Percentiles rank a stretch among this genome's conserved stretches.
phyloP scores from a whole-genome alignment of 192 early-diverging fungal genomes.

The Obelidium mucronatum region DNA sequence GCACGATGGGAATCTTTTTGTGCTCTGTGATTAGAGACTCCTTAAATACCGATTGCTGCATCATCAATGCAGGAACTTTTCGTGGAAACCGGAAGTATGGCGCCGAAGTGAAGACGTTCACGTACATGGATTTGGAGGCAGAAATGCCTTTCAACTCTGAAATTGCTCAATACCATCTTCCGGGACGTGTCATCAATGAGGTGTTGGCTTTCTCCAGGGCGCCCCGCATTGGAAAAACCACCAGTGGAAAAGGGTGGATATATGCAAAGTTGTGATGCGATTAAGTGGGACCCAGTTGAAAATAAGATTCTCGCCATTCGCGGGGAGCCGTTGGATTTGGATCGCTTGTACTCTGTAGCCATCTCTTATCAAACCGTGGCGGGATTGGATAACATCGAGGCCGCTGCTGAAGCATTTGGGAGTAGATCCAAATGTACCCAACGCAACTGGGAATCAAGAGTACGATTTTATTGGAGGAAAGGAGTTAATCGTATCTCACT shows the following conservation, averaged over 20 bases:
- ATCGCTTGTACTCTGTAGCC: not conserved
- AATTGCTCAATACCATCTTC: slow-evolving; percentile 3
- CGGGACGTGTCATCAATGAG: slow-evolving; percentile 5
- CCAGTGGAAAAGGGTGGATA: slow-evolving; percentile 25
- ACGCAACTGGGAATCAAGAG: not conserved
- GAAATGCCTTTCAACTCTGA: slow-evolving; percentile 16
- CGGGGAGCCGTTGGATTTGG: slow-evolving; percentile 7
- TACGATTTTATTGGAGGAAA: slow-evolving; percentile 21
- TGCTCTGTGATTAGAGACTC: slow-evolving; percentile 14
- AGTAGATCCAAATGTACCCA: not conserved
- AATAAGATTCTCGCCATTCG: slow-evolving; percentile 1
- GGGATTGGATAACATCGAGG: slow-evolving; percentile 23
- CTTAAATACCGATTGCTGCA: slow-evolving; percentile 6
- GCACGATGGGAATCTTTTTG: slow-evolving; percentile 1
- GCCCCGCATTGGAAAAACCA: slow-evolving; percentile 8
- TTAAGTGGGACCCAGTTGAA: slow-evolving; percentile 2
- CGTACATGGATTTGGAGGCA: slow-evolving; percentile 21
- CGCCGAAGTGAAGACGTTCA: not conserved
- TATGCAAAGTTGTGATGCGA: slow-evolving; percentile 13
- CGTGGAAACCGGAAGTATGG: slow-evolving; percentile 26
- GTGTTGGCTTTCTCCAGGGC: slow-evolving; percentile 2
- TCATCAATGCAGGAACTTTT: slow-evolving; percentile 27
- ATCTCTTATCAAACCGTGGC: slow-evolving; percentile 5
- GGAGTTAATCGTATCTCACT: slow-evolving; percentile 24
- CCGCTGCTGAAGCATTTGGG: slow-evolving; percentile 4